phyloP scores from a whole-genome alignment of 345 rosid species.

The Eutrema yunnanense region DNA sequence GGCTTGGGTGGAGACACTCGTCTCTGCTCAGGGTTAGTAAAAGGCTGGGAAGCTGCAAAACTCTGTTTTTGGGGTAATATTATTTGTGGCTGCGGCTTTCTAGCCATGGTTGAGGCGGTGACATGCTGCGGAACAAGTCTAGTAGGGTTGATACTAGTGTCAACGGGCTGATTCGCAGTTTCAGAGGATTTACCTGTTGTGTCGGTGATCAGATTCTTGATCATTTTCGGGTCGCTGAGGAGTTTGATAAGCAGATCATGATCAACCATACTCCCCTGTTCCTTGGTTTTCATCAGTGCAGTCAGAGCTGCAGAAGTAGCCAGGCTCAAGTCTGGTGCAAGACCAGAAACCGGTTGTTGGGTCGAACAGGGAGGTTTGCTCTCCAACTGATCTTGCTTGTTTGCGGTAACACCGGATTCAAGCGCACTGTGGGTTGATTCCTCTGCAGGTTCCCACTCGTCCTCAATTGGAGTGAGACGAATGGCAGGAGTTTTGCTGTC shows the following conservation, averaged over 20 bases:
- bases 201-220: conserved; percentile 33
- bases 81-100: conserved; percentile 2
- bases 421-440: conserved; percentile 13
- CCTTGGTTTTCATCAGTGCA: conserved; percentile 33
- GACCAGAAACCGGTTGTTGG: conserved; percentile 11
- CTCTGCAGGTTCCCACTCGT: conserved; percentile 28
- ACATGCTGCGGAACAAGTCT: conserved; percentile 3
- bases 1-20: conserved; percentile 25
- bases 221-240: conserved; percentile 44
- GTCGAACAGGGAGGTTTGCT: background rate
- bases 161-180: background rate
- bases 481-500: conserved; percentile 45
- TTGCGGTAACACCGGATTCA: background rate
- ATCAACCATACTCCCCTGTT: conserved; percentile 42
- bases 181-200: conserved; percentile 11
- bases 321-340: conserved; percentile 24
- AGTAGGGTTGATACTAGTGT: background rate
- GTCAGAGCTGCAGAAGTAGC: conserved; percentile 42
- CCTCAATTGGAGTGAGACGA: conserved; percentile 56
- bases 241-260: conserved; percentile 48
- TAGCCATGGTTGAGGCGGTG: background rate
- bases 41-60: conserved; percentile 4
- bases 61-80: conserved; percentile 13
- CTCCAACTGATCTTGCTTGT: conserved; percentile 6
- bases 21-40: conserved; percentile 3